phyloP scores from a whole-genome alignment of 176 grass and related monocot genomes.

The Aegilops sharonensis region DNA sequence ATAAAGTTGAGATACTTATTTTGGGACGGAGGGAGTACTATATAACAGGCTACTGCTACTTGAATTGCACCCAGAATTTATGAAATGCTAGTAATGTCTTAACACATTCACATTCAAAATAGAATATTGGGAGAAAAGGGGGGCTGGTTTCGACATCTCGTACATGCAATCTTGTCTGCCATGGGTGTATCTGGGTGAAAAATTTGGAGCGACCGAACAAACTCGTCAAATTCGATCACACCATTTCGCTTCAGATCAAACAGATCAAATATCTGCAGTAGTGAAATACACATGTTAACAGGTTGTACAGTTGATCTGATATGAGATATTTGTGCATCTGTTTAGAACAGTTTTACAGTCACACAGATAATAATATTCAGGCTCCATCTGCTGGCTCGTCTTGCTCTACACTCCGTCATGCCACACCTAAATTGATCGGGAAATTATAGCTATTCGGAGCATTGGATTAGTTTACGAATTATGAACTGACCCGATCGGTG shows the following conservation, averaged over 20 bases:
- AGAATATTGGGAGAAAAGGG: background rate
- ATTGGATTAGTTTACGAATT: background rate
- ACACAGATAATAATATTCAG: background rate
- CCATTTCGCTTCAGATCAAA: conserved; percentile 81
- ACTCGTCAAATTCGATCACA: conserved; percentile 80
- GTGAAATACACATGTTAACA: background rate
- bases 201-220: conserved; percentile 69
- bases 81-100: background rate
- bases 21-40: no score
- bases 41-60: background rate
- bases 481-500: conserved; percentile 57
- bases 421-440: background rate
- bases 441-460: background rate
- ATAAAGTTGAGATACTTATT: no score
- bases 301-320: background rate
- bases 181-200: conserved; percentile 75
- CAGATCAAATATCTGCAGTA: conserved; percentile 82
- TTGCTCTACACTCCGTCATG: no score
- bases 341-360: no score
- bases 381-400: background rate
- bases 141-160: background rate
- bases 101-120: background rate
- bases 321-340: background rate
- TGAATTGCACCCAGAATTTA: background rate
- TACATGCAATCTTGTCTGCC: conserved; percentile 72